Evolutionary conservation across 1,284 basidiomycete species (phyloP).

Genomic region (Ceratobasidium sp.): DNA sequence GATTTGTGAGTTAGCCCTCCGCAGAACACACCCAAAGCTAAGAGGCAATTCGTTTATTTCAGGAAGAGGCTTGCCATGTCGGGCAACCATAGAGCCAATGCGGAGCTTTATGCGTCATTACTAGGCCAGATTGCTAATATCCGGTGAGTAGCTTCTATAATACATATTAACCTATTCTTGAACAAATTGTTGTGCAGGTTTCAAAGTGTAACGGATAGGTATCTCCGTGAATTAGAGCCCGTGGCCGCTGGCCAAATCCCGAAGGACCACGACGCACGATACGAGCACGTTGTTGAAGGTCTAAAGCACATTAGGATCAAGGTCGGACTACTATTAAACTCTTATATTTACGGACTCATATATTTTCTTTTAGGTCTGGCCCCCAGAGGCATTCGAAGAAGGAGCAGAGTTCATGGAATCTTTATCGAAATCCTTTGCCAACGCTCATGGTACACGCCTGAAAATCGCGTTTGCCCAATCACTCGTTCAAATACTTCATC

Average conservation of each 20-base stretch:
- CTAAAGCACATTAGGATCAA: conserved; percentile 83
- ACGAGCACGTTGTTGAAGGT: conserved; percentile 83
- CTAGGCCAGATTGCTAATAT: conserved; percentile 83
- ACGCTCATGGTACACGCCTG: conserved; percentile 84
- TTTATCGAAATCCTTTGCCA: conserved; percentile 83
- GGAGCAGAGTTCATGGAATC: conserved; percentile 91
- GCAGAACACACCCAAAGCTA: neutral
- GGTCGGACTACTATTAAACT: conserved; percentile 55
- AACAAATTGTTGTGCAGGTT: conserved; percentile 63
- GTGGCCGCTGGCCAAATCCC: conserved; percentile 75
- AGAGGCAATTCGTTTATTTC: neutral
- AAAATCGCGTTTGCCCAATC: conserved; percentile 91
- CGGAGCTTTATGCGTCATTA: conserved; percentile 82
- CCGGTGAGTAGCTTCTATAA: conserved; percentile 59
- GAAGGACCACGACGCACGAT: conserved; percentile 81
- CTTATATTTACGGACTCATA: neutral
- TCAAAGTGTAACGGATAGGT: conserved; percentile 86
- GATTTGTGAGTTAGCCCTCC: conserved; percentile 59
- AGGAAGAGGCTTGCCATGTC: conserved; percentile 67
- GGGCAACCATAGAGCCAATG: conserved; percentile 80
- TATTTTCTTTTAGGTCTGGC: conserved; percentile 76
- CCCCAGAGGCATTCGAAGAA: conserved; percentile 92
- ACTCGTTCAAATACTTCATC: conserved; percentile 81
- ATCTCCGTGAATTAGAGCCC: conserved; percentile 80
- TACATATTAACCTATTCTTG: neutral